Percentiles rank a stretch among this genome's conserved stretches.
Conservation (phyloP, 495 filamentous ascomycete genomes). For the Barbatosphaeria neglecta region DNA sequence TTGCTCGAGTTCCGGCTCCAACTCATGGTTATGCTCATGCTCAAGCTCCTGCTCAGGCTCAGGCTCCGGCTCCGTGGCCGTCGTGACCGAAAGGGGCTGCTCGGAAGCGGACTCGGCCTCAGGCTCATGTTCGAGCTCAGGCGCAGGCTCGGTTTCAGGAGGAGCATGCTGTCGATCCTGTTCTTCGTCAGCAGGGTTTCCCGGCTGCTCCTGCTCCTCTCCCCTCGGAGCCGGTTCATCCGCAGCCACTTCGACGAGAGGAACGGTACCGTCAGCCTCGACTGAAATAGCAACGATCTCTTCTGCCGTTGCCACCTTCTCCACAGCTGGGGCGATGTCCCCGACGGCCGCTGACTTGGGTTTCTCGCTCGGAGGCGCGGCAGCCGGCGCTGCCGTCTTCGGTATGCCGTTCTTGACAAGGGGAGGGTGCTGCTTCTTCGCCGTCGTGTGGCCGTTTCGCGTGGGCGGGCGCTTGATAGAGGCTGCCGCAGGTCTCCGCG, state of each 20-base stretch:
- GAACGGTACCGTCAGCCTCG: slow-evolving; percentile 5
- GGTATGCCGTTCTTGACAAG: slow-evolving; percentile 15
- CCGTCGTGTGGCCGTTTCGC: slow-evolving; percentile 1
- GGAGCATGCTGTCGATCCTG: neutral
- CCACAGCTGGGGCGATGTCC: slow-evolving; percentile 15
- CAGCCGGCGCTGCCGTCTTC: slow-evolving; percentile 2
- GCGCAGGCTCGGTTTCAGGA: neutral
- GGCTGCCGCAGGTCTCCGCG: slow-evolving; percentile 18
- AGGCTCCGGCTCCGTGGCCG: neutral
- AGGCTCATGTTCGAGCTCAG: neutral
- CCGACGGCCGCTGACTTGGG: slow-evolving; percentile 9
- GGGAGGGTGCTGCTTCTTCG: slow-evolving; percentile 11
- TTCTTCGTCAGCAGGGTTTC: neutral
- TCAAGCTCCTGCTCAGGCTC: neutral
- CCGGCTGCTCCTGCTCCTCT: slow-evolving; percentile 7
- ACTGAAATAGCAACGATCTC: slow-evolving; percentile 13
- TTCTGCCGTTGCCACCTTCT: slow-evolving; percentile 19
- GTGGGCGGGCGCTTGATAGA: neutral
- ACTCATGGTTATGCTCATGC: neutral
- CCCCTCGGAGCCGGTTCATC: slow-evolving; percentile 29
- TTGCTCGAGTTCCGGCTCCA: neutral
- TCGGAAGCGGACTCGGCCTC: neutral
- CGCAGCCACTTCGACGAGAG: neutral
- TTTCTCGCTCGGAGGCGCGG: slow-evolving; percentile 1
- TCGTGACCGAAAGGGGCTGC: too few species aligned